These are phyloP conservation scores for Boletus edulis DNA, from an alignment of 768 basidiomycete genomes.

Conservation along the genomic window DNA sequence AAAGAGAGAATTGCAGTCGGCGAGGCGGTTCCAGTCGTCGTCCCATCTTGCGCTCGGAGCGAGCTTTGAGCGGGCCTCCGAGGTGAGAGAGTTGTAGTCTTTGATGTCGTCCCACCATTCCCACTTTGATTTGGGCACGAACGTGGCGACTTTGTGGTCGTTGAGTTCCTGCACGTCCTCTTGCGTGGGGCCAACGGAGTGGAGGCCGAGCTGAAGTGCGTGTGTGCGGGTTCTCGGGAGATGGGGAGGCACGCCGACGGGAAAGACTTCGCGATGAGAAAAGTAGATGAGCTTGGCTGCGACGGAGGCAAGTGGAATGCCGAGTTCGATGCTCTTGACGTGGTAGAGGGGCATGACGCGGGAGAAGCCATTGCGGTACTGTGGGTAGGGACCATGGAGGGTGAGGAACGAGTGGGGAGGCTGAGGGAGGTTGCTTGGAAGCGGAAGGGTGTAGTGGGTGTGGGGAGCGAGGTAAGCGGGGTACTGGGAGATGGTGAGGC, in stretches of 20 bases:
- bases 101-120: constrained; percentile 24
- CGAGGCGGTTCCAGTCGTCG: constrained; percentile 54
- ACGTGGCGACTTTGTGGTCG: constrained; percentile 36
- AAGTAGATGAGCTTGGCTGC: constrained; percentile 67
- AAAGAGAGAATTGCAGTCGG: constrained; percentile 43
- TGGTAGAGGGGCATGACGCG: constrained; percentile 30
- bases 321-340: constrained; percentile 24
- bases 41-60: constrained; percentile 50
- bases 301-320: constrained; percentile 46
- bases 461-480: constrained; percentile 59
- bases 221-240: constrained; percentile 33
- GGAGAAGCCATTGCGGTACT: constrained; percentile 39
- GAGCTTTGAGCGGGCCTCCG: constrained; percentile 26
- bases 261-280: constrained; percentile 49
- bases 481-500: constrained; percentile 39
- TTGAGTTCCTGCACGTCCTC: constrained; percentile 64
- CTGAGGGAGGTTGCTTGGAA: constrained; percentile 22
- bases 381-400: constrained; percentile 47
- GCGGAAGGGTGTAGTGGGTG: constrained; percentile 56
- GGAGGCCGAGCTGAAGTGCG: constrained; percentile 24
- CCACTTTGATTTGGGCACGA: constrained; percentile 12
- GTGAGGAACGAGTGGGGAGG: constrained; percentile 32
- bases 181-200: constrained; percentile 43
- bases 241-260: constrained; percentile 41
- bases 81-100: constrained; percentile 17